phyloP scores from a whole-genome alignment of 495 filamentous ascomycete genomes.

The Clohesyomyces aquaticus region DNA sequence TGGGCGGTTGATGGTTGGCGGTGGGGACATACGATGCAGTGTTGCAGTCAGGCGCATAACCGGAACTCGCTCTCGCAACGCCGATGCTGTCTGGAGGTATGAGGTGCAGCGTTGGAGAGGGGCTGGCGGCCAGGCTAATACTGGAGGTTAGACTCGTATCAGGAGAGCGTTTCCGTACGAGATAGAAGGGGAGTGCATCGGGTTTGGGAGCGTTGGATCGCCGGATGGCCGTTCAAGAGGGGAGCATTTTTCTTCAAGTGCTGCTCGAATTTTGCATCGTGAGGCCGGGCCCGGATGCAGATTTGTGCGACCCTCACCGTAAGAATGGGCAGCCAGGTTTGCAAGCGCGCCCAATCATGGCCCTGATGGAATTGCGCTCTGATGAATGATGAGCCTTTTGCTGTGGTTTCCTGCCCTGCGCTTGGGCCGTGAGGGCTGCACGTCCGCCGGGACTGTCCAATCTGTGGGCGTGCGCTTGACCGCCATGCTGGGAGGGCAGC shows the following conservation, averaged over 20 bases:
- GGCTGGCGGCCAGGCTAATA: not conserved
- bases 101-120: not conserved
- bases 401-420: slow-evolving; percentile 12
- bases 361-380: not conserved
- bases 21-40: not conserved
- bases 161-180: not conserved
- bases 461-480: slow-evolving; percentile 13
- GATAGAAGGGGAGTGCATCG: not conserved
- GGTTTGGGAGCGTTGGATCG: not conserved
- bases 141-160: not conserved
- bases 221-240: not conserved
- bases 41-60: not conserved
- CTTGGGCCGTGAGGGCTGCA: slow-evolving; percentile 7
- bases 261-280: slow-evolving; percentile 4
- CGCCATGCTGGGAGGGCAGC: slow-evolving; percentile 9
- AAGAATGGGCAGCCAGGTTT: slow-evolving; percentile 3
- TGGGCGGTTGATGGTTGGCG: not conserved
- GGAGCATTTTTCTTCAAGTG: not conserved
- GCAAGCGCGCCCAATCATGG: not conserved
- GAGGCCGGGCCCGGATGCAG: not conserved
- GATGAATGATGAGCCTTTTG: not conserved
- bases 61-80: not conserved
- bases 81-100: not conserved
- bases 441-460: slow-evolving; percentile 1
- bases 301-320: slow-evolving; percentile 21